A percentile compares a stretch with the other conserved stretches of the same genome.
These are phyloP conservation scores for Ceratocystis huliohia DNA, from an alignment of 2,329 filamentous ascomycete genomes.

Conservation along the genomic window DNA sequence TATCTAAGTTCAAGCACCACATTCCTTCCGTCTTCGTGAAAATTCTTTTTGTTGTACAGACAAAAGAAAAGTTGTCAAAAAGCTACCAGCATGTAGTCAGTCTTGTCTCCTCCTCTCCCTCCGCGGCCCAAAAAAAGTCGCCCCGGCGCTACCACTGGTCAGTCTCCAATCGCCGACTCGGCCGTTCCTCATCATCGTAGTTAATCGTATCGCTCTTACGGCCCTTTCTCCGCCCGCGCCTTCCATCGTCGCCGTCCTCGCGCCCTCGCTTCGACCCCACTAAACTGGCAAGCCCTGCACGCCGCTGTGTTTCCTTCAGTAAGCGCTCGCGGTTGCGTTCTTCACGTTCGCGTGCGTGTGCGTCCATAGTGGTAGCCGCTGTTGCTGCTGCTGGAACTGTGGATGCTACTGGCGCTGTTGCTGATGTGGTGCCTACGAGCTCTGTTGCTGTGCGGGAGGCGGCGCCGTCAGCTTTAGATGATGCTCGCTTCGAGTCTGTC, in stretches of 20 bases:
- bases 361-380: constrained; percentile 32
- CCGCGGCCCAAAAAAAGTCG: neutral
- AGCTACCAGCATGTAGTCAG: neutral
- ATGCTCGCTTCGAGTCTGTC: constrained; percentile 1
- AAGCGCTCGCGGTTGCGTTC: constrained; percentile 52
- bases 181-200: constrained; percentile 47
- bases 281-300: constrained; percentile 40
- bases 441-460: neutral
- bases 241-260: constrained; percentile 33
- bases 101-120: neutral
- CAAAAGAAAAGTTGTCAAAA: neutral
- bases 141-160: neutral
- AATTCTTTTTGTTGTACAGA: neutral
- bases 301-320: constrained; percentile 54
- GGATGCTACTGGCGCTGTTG: constrained; percentile 24
- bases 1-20: neutral
- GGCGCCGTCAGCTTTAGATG: neutral
- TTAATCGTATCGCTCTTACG: constrained; percentile 35
- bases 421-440: neutral
- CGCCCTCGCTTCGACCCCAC: constrained; percentile 39
- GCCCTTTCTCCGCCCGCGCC: constrained; percentile 13
- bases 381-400: constrained; percentile 28
- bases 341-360: constrained; percentile 59
- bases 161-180: constrained; percentile 39
- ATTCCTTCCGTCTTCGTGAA: neutral